phyloP scores from a whole-genome alignment of 768 basidiomycete species.

The Paxillus ammoniavirescens region DNA sequence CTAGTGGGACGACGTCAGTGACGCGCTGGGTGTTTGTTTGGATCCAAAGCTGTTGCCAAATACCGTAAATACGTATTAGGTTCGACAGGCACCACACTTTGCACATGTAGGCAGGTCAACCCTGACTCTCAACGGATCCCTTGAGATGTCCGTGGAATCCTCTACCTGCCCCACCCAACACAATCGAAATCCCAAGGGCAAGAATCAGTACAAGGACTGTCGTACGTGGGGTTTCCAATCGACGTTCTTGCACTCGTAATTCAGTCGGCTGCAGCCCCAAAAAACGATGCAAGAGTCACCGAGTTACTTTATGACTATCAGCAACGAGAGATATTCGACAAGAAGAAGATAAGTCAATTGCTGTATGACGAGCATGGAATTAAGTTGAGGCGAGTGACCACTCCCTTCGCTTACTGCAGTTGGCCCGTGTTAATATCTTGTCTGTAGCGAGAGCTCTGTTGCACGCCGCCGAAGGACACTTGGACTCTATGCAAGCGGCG shows the following conservation, averaged over 20 bases:
- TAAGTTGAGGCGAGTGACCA: constrained; percentile 29
- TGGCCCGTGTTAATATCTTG: not conserved
- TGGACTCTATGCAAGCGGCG: constrained; percentile 29
- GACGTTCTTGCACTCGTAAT: not conserved
- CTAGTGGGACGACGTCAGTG: no score
- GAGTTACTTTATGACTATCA: constrained; percentile 24
- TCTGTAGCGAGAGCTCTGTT: constrained; percentile 30
- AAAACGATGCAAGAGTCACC: constrained; percentile 21
- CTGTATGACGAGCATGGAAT: constrained; percentile 28
- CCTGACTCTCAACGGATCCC: not conserved
- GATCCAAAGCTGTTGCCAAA: not conserved
- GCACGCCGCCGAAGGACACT: constrained; percentile 25
- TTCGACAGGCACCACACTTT: not conserved
- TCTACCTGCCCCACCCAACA: not conserved
- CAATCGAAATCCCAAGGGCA: constrained; percentile 24
- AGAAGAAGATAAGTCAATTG: constrained; percentile 21
- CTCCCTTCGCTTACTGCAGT: not conserved
- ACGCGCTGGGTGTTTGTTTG: not conserved
- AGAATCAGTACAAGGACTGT: constrained; percentile 31
- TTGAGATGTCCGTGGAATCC: not conserved
- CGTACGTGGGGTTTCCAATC: constrained; percentile 17
- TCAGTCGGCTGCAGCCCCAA: constrained; percentile 14
- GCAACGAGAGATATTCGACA: constrained; percentile 25
- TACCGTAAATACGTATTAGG: not conserved
- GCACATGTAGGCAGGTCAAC: not conserved